phyloP scores from a whole-genome alignment of 2,329 filamentous ascomycete genomes.

The Biscogniauxia mediterranea region DNA sequence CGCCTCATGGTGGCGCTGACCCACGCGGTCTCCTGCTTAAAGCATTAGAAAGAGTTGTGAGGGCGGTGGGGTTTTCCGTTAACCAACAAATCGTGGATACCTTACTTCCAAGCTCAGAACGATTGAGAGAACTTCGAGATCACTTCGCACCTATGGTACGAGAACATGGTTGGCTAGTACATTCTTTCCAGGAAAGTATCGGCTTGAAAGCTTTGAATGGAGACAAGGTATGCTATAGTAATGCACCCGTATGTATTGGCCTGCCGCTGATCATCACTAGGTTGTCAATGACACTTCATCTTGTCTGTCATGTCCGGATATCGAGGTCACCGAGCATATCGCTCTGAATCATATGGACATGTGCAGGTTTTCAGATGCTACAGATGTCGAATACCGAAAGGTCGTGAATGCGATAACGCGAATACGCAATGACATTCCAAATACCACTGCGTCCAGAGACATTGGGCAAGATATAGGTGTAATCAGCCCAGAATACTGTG shows the following conservation, averaged over 20 bases:
- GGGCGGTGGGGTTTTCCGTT: slow-evolving; percentile 20
- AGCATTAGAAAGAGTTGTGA: slow-evolving; percentile 13
- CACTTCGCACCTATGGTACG: slow-evolving; percentile 31
- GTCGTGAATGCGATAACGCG: slow-evolving; percentile 20
- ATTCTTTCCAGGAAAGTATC: slow-evolving; percentile 37
- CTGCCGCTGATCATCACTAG: slow-evolving; percentile 7
- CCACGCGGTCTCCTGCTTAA: slow-evolving; percentile 23
- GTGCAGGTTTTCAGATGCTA: slow-evolving; percentile 31
- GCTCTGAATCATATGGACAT: slow-evolving; percentile 35
- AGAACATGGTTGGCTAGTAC: slow-evolving; percentile 31
- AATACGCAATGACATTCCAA: neutral
- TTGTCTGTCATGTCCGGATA: slow-evolving; percentile 27
- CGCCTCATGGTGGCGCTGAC: slow-evolving; percentile 32
- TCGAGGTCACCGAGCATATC: slow-evolving; percentile 36
- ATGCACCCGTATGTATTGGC: too few species aligned
- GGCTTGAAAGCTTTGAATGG: slow-evolving; percentile 8
- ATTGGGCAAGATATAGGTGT: too few species aligned
- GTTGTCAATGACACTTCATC: slow-evolving; percentile 40
- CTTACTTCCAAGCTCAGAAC: slow-evolving; percentile 34
- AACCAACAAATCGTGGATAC: slow-evolving; percentile 35
- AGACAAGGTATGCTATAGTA: too few species aligned
- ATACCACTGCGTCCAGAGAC: too few species aligned
- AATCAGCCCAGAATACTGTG: neutral
- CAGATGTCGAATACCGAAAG: slow-evolving; percentile 34
- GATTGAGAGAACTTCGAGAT: slow-evolving; percentile 32